Percentiles rank a stretch among this genome's conserved stretches.
These are phyloP conservation scores for Fusarium luffae DNA, from an alignment of 2,329 filamentous ascomycete genomes.

Conservation along the genomic window DNA sequence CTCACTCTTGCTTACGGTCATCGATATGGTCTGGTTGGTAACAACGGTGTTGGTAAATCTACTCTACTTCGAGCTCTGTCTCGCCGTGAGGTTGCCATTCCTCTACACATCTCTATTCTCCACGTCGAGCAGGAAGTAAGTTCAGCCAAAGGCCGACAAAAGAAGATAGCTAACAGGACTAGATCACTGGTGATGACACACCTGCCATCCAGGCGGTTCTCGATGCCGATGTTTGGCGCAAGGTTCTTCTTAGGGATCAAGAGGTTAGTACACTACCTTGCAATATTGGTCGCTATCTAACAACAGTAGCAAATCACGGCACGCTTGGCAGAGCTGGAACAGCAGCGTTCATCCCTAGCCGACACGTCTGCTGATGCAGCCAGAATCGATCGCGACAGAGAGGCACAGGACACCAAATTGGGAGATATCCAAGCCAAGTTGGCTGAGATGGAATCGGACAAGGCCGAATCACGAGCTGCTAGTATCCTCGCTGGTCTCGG, in stretches of 20 bases:
- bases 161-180: conserved; percentile 20
- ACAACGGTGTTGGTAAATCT: conserved; percentile 99
- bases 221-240: conserved; percentile 98
- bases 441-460: conserved; percentile 98
- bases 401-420: conserved; percentile 89
- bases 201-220: conserved; percentile 93
- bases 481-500: conserved; percentile 97
- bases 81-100: conserved; percentile 92
- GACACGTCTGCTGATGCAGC: conserved; percentile 92
- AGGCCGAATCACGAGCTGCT: conserved; percentile 93
- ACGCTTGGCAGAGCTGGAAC: conserved; percentile 80
- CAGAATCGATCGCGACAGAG: conserved; percentile 85
- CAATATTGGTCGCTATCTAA: conserved; percentile 44
- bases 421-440: conserved; percentile 92
- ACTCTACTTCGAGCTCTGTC: conserved; percentile 93
- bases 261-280: conserved; percentile 63
- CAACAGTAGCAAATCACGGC: conserved; percentile 74
- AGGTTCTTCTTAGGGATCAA: conserved; percentile 91
- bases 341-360: conserved; percentile 80
- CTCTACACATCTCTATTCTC: conserved; percentile 97
- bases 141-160: neutral
- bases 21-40: conserved; percentile 95
- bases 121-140: conserved; percentile 96
- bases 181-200: conserved; percentile 96
- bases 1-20: conserved; percentile 91